These are phyloP conservation scores for Pleurotus platypus DNA, from an alignment of 768 basidiomycete species.

Conservation along the genomic window DNA sequence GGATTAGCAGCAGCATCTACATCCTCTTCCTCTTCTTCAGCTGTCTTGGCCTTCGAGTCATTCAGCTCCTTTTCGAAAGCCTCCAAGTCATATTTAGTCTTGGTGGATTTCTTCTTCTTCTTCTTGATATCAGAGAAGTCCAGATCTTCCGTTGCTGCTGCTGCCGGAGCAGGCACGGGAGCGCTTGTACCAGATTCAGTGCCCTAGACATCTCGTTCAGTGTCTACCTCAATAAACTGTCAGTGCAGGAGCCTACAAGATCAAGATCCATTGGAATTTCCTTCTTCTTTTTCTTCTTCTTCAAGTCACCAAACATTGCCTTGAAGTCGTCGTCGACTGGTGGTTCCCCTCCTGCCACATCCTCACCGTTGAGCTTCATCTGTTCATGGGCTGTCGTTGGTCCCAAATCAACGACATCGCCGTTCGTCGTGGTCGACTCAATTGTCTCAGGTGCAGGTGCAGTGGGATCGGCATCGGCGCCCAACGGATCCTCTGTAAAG, in stretches of 20 bases:
- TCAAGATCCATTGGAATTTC: conserved; percentile 84
- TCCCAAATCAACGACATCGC: conserved; percentile 74
- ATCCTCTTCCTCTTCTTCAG: conserved; percentile 45
- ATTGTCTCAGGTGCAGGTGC: conserved; percentile 71
- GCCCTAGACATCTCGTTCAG: conserved; percentile 32
- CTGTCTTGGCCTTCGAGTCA: conserved; percentile 59
- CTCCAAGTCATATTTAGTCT: conserved; percentile 84
- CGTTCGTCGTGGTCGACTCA: conserved; percentile 65
- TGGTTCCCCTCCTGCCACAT: conserved; percentile 28
- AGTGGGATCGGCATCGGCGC: conserved; percentile 80
- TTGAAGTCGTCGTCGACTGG: conserved; percentile 67
- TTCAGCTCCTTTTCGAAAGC: conserved; percentile 93
- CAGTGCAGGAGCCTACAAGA: conserved; percentile 47
- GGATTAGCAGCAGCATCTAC: conserved; percentile 53
- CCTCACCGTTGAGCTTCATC: conserved; percentile 52
- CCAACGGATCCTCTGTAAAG: conserved; percentile 81
- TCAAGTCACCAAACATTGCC: conserved; percentile 83
- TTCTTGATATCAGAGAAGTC: conserved; percentile 97
- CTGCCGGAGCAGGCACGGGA: conserved; percentile 40
- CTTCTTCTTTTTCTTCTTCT: conserved; percentile 94
- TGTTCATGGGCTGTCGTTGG: conserved; percentile 73
- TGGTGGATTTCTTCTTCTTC: conserved; percentile 87
- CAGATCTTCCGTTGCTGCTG: conserved; percentile 68
- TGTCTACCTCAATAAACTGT: conserved; percentile 4
- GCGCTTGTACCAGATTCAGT: conserved; percentile 62